Conservation (phyloP, 495 filamentous ascomycete genomes). For the Neurospora sp. region DNA sequence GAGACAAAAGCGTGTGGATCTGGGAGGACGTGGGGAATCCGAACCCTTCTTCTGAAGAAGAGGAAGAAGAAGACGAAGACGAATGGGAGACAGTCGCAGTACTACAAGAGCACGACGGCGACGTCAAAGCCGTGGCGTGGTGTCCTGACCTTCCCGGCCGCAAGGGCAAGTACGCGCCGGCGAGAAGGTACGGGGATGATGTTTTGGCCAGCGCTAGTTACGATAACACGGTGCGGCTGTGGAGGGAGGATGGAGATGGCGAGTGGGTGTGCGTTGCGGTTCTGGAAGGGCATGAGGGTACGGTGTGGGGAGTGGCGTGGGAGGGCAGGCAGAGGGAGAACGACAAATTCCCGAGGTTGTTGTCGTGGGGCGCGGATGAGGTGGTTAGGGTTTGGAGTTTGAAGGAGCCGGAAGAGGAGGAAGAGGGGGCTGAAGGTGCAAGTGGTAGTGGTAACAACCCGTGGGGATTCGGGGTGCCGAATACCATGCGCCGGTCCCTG, state of each 20-base stretch:
- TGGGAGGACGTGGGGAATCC: slow-evolving; percentile 73
- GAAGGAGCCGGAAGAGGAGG: slow-evolving; percentile 42
- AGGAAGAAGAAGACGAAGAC: slow-evolving; percentile 49
- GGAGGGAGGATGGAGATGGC: slow-evolving; percentile 73
- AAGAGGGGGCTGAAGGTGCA: slow-evolving; percentile 1
- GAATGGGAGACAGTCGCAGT: slow-evolving; percentile 96
- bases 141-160: slow-evolving; percentile 46
- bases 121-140: slow-evolving; percentile 92
- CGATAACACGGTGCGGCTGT: slow-evolving; percentile 82
- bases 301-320: slow-evolving; percentile 85
- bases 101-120: slow-evolving; percentile 82
- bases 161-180: slow-evolving; percentile 28
- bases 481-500: slow-evolving; percentile 63
- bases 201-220: slow-evolving; percentile 80
- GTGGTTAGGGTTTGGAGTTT: slow-evolving; percentile 70
- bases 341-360: slow-evolving; percentile 47
- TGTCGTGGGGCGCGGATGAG: slow-evolving; percentile 70
- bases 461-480: slow-evolving; percentile 45
- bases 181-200: slow-evolving; percentile 35
- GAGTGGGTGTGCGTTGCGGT: slow-evolving; percentile 91
- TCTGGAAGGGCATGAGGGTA: slow-evolving; percentile 62
- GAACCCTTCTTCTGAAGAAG: slow-evolving; percentile 24
- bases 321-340: slow-evolving; percentile 41
- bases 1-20: slow-evolving; percentile 96
- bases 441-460: background rate